Evolutionary conservation across 23 red algal species (phyloP).

Genomic region (Gracilaria domingensis): DNA sequence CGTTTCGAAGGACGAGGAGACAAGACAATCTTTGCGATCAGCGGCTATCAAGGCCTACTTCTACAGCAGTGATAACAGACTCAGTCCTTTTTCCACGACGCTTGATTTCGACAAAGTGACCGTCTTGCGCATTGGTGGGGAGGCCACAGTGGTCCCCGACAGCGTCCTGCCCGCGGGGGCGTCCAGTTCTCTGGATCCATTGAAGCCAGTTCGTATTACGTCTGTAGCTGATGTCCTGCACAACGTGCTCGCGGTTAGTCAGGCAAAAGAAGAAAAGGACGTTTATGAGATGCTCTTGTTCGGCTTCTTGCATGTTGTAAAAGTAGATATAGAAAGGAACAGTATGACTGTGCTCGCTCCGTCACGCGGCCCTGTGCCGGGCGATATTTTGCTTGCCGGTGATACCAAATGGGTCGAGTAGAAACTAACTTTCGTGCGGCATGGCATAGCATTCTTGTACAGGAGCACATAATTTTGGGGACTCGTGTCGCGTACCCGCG

Average conservation of each 20-base stretch:
- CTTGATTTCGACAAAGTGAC: constrained; percentile 74
- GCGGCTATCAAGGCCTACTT: constrained; percentile 85
- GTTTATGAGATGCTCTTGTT: constrained; percentile 67
- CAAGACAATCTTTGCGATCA: constrained; percentile 44
- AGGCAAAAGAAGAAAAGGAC: constrained; percentile 67
- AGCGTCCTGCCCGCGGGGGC: constrained; percentile 79
- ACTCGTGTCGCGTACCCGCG: not conserved
- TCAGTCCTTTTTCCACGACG: constrained; percentile 81
- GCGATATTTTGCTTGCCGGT: constrained; percentile 69
- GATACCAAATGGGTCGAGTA: constrained; percentile 88
- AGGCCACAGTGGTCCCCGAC: constrained; percentile 70
- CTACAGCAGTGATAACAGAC: constrained; percentile 81
- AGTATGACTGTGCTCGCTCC: constrained; percentile 84
- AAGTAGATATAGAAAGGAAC: constrained; percentile 77
- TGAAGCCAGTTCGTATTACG: constrained; percentile 55
- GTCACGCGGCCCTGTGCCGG: constrained; percentile 71
- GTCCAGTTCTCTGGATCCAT: constrained; percentile 70
- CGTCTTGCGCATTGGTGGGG: constrained; percentile 48
- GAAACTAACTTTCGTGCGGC: constrained; percentile 1
- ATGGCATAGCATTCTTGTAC: not conserved
- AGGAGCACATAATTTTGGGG: not conserved
- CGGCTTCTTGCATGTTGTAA: constrained; percentile 84
- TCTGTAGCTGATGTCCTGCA: constrained; percentile 63
- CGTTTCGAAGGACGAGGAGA: constrained; percentile 70
- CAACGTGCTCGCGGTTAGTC: constrained; percentile 86